phyloP scores from a whole-genome alignment of 2,329 filamentous ascomycete genomes.

The Fonsecaea multimorphosa region DNA sequence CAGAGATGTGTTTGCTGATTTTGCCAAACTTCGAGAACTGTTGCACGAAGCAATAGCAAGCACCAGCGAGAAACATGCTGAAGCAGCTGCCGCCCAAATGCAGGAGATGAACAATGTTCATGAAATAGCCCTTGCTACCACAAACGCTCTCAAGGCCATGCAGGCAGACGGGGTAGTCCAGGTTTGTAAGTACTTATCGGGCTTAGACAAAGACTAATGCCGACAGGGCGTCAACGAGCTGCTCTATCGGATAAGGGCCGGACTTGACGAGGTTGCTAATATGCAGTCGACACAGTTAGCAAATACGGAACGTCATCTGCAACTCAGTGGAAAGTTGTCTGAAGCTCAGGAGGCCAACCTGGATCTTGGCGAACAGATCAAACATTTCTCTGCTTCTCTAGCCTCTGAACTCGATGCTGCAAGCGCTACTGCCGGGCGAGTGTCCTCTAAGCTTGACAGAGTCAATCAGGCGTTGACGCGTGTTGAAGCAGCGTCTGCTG shows the following conservation, averaged over 20 bases:
- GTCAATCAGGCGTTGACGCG: conserved; percentile 31
- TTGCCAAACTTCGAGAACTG: conserved; percentile 21
- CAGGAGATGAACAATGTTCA: conserved; percentile 28
- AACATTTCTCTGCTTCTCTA: conserved; percentile 20
- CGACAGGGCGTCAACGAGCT: conserved; percentile 23
- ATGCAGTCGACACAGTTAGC: conserved; percentile 23
- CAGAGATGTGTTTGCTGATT: conserved; percentile 26
- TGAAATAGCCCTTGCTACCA: conserved; percentile 29
- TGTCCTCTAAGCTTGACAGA: conserved; percentile 28
- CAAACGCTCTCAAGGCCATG: conserved; percentile 21
- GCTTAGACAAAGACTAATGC: conserved; percentile 3
- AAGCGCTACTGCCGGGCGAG: conserved; percentile 19
- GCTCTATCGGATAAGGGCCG: conserved; percentile 14
- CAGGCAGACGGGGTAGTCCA: conserved; percentile 18
- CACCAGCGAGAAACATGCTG: conserved; percentile 23
- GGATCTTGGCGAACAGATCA: conserved; percentile 20
- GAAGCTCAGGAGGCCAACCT: conserved; percentile 25
- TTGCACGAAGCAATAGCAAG: conserved; percentile 17
- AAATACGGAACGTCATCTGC: conserved; percentile 18
- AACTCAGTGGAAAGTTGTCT: conserved; percentile 22
- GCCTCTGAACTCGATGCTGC: conserved; percentile 30
- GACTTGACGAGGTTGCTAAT: conserved; percentile 17
- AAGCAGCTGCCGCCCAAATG: conserved; percentile 25
- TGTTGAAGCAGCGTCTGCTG: conserved; percentile 29
- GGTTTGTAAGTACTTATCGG: conserved; percentile 11